A percentile compares a stretch with the other conserved stretches of the same genome.
phyloP scores from a whole-genome alignment of 305 asterid genomes.

The Fraxinus greggii region DNA sequence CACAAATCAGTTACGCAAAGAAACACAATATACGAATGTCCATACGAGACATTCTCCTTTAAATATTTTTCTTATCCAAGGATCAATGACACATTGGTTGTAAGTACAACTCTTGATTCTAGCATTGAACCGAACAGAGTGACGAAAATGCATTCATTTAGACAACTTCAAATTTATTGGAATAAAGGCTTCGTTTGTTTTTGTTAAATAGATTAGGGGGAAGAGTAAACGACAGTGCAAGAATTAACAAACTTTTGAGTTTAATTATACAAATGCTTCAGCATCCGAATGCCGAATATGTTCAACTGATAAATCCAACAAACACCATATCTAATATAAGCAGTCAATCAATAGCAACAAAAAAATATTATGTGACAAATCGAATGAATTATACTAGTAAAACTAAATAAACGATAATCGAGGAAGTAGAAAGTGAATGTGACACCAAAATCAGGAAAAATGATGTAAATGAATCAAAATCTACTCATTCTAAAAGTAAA shows the following conservation, averaged over 20 bases:
- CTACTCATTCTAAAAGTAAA: slow-evolving; percentile 17
- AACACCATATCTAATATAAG: background rate
- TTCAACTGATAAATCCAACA: slow-evolving; percentile 1
- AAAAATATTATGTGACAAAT: background rate
- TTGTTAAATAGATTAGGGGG: background rate
- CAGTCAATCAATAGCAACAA: slow-evolving; percentile 18
- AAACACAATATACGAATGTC: background rate
- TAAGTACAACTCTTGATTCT: background rate
- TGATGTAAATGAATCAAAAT: background rate
- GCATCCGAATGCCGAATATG: slow-evolving; percentile 6
- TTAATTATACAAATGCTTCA: slow-evolving; percentile 2
- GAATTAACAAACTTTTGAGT: background rate
- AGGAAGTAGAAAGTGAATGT: background rate
- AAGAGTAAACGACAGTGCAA: background rate
- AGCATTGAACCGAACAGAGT: background rate
- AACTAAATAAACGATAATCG: background rate
- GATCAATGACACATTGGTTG: background rate
- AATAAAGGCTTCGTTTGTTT: background rate
- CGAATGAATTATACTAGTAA: slow-evolving; percentile 1
- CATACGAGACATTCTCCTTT: background rate
- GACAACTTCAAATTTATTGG: background rate
- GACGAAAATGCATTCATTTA: background rate
- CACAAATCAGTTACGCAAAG: background rate
- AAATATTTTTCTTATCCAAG: background rate
- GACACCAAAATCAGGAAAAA: slow-evolving; percentile 7